Evolutionary conservation across 495 filamentous ascomycete genomes (phyloP), one percentile per base, ranked within the genome.

Genomic region (Tirmania nivea): DNA sequence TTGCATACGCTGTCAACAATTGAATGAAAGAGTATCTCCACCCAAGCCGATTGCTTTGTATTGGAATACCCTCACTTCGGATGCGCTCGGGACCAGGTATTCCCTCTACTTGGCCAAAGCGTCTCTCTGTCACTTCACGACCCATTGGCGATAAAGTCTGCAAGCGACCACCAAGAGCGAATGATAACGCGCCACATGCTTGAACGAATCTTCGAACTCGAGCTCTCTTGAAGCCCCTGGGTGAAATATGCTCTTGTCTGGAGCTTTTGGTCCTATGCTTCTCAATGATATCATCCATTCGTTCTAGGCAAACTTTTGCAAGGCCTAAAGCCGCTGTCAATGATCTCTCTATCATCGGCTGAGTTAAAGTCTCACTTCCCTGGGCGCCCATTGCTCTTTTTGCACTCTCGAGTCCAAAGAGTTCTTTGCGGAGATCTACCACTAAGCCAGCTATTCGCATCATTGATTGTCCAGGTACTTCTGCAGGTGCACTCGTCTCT

Each of bases 181-280:
- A 65, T 14, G 76, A 67, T 17, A 84, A 60, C 9, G 75, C 75
- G 25, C 80, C 81, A 21, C 77, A 69, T n/a, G 78, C 80, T 65
- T 82, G 80, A 6, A 83, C 71, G 62, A 84, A 84, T 47, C 77
- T 67, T 59, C 77, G 74, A n/a, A 73, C 66, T 16, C 73, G 14
- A 48, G 14, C 14, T 61, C 58, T 20, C 51, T 52, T 21, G 20
- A 36, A 6, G 37, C 54, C 48, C 37, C 14, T 19, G 10, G n/a
- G 1, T 12, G 39, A 52, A 47, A 19, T 9, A 59, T 57, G 17
- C 52, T 59, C 16, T 42, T 47, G 20, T 50, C 17, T 14, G 14
- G 14, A 0, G 17, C 3, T 14, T 19, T 14, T 45, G 2, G 12
- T 8, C 39, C 39, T 14, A 45, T 45, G 39, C 8, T 45, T 59